Base-by-base conservation (phyloP, 2,329 filamentous ascomycete species). In the Fusarium sambucinum region DNA sequence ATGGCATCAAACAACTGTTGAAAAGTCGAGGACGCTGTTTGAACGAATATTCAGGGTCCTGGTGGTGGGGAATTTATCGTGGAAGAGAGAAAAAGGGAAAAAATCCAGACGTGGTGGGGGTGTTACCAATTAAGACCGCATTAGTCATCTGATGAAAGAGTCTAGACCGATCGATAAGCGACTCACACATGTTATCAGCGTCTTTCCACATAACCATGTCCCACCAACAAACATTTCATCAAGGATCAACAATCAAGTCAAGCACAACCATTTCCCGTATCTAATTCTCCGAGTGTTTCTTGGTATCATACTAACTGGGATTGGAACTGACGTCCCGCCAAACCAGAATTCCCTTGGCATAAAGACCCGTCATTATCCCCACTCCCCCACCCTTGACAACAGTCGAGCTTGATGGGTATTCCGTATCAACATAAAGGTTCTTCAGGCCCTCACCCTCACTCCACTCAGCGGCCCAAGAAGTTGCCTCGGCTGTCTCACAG, bases 321-420 rank as follows among this genome's bases (percentile, higher is more conserved):
- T 27, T 27, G 27, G 27, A 9, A 27, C 8, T 27, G 5, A 17
- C 9, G 3, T 64, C 72, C 23, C 61, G 69, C 76, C 75, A 78
- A 4, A 75, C 68, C 32, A 78, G 21, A 4, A 78, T 61, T 0
- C 80, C 80, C 46, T 76, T 80, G 1, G 75, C 79, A 25, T 82
- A 82, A 12, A 82, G 56, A 2, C 80, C 79, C 0, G 76, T 60
- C 7, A 81, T 68, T 2, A 82, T 77, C 2, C 80, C 80, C 1
- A 79, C 63, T 2, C 74, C 73, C 25, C 73, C 66, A 54, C 80
- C 80, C 19, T 69, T 74, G 14, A 69, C 68, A 0, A 75, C 77
- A 1, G 79, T 82, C 1, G 74, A 67, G 54, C 78, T 80, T 0
- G 74, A 74, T 2, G 79, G 77, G 35, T 76, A 81, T 27, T 77